Conservation (phyloP, 2,329 filamentous ascomycete genomes). For the Colletotrichum gloeosporioides region DNA sequence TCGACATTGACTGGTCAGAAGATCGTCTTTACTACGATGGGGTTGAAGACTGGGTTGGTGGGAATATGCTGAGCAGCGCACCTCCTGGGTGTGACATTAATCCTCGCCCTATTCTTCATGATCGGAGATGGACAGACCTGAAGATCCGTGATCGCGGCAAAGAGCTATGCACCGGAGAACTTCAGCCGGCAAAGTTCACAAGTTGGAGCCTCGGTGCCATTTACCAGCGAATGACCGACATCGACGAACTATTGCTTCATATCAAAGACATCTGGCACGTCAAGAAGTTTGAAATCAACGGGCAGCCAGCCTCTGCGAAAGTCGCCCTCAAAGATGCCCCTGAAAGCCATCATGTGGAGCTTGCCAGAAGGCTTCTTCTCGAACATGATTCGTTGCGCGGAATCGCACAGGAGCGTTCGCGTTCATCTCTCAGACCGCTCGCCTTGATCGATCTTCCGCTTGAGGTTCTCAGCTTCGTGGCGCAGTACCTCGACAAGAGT, state of each 20-base stretch:
- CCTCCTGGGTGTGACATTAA: not conserved
- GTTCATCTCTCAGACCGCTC: fast-evolving
- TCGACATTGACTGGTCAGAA: fast-evolving
- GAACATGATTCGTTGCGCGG: fast-evolving
- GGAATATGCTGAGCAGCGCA: fast-evolving
- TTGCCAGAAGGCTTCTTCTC: not conserved
- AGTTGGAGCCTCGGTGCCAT: not conserved
- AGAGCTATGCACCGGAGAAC: not conserved
- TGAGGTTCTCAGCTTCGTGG: not conserved
- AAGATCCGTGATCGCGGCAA: fast-evolving
- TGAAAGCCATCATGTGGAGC: fast-evolving
- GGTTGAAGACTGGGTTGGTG: fast-evolving
- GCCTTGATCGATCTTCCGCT: too few species aligned
- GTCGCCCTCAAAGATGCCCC: not conserved
- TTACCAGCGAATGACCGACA: not conserved
- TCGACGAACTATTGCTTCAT: not conserved
- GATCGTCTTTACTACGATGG: fast-evolving
- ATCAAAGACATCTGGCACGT: not conserved
- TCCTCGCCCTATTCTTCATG: not conserved
- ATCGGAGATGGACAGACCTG: not conserved
- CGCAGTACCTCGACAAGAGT: fast-evolving
- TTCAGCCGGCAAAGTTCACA: fast-evolving
- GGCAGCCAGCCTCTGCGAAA: not conserved
- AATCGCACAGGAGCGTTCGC: fast-evolving
- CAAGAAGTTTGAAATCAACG: not conserved